Evolutionary conservation across 371 early-diverging fungal genomes (phyloP).

Genomic region (Dentiscutata heterogama): DNA sequence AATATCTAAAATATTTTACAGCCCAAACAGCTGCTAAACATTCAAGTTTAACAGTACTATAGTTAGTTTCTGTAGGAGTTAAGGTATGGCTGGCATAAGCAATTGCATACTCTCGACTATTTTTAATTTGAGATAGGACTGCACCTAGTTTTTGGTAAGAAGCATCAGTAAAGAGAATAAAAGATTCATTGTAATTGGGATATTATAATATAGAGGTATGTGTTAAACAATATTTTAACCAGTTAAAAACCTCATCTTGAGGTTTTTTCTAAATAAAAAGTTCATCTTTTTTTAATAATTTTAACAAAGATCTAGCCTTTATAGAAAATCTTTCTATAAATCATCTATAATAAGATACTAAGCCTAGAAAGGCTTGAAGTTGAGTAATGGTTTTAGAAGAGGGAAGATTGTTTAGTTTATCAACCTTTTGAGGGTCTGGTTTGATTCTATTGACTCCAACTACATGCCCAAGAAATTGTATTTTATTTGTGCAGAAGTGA

Average conservation of each 20-base stretch:
- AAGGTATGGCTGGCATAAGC: not conserved
- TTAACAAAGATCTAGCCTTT: slow-evolving; percentile 56
- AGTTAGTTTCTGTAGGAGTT: not conserved
- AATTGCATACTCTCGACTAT: not conserved
- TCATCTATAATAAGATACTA: slow-evolving; percentile 54
- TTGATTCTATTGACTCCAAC: not conserved
- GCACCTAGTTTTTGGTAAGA: slow-evolving; percentile 50
- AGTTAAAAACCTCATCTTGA: slow-evolving; percentile 50
- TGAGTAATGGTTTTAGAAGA: slow-evolving; percentile 51
- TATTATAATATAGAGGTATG: slow-evolving; percentile 46
- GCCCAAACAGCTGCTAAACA: not conserved
- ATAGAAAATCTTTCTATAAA: slow-evolving; percentile 55
- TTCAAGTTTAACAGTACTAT: not conserved
- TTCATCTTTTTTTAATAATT: slow-evolving; percentile 51
- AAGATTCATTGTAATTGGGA: slow-evolving; percentile 49
- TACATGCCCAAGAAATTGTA: slow-evolving; percentile 31
- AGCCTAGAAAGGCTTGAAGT: slow-evolving; percentile 55
- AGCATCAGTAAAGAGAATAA: slow-evolving; percentile 51
- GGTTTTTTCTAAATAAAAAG: slow-evolving; percentile 46
- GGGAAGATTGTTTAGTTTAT: slow-evolving; percentile 5
- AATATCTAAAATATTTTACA: not conserved
- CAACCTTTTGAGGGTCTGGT: slow-evolving; percentile 42
- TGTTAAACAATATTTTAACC: slow-evolving; percentile 44
- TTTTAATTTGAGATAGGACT: slow-evolving; percentile 51
- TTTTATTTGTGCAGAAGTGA: not conserved